Base-by-base conservation (phyloP, 2,329 filamentous ascomycete species). In the Cercospora sesami region DNA sequence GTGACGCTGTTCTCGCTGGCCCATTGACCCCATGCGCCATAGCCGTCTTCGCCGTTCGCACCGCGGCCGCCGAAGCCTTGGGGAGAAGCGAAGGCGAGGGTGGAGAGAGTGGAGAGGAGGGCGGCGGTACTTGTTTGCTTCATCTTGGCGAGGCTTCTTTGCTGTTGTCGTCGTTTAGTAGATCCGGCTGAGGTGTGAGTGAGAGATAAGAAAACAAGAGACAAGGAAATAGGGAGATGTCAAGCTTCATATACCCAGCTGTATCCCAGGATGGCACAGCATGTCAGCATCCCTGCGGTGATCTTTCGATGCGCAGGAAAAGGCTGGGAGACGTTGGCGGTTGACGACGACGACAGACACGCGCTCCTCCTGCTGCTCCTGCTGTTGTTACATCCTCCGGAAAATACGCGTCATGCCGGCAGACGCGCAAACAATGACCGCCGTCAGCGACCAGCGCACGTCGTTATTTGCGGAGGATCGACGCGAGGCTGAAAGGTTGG, bases 371-470 rank as follows among this genome's bases (percentile, higher is more conserved):
- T n/a, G 57, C 55, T 28, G 30, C 23, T 31, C 33, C 45, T 30
- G 33, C 23, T 48, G 14, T 33, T 60, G 42, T 45, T 30, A 33
- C 31, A 33, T 33, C 6, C 3, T 14, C 10, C 69, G 70, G 70
- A 69, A 65, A 72, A 71, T 69, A 72, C 70, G 70, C 70, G 70
- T 72, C 70, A 72, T 72, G 70, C 68, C 67, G 69, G 68, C 36
- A 64, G 65, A 36, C 45, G 48, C 61, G 48, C 33, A 18, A 31
- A 39, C 45, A 30, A 21, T 28, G 60, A 12, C 26, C n/a, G 36
- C 39, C 60, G 18, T 48, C 18, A 45, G 18, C 59, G 31, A 36
- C 33, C 33, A 36, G 33, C 33, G 14, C 59, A 45, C n/a, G 18
- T 26, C 16, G 23, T 31, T 30, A 57, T 57, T 57, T n/a, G 30